Evolutionary conservation across 495 filamentous ascomycete genomes (phyloP), one percentile per base, ranked within the genome.

Genomic region (Penicillium bialowiezense): DNA sequence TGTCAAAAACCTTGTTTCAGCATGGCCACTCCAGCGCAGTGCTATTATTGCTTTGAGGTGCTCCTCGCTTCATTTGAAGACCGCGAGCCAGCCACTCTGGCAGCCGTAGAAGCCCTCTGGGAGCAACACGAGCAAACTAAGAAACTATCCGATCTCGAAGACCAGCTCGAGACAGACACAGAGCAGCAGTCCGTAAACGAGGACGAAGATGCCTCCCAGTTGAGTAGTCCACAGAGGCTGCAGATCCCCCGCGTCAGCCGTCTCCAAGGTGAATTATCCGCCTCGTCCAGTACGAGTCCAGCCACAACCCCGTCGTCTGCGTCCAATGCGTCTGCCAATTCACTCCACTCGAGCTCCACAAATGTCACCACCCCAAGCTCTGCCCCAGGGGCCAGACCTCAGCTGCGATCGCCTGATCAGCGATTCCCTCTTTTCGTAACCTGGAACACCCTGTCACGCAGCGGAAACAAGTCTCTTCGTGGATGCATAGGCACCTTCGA

Each of bases 401-500:
- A 50, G 28, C 40, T 57, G 45, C 59, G 63, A 58, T 45, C 58
- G n/a, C 18, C 35, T 3, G 51, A 68, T 33, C 62, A 59, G 35
- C 56, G 54, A 33, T 68, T 73, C 49, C 93, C 93, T 5, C 75
- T 98, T 12, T 98, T 98, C 64, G 88, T 98, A 12, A 97, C 93
- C 0, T 98, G 95, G 93, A 95, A 96, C 66, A 88, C 80, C 1
- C 43, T 88, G 21, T 82, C 80, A 3, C 73, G 74, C 19, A 77
- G 78, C 48, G 81, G 79, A 13, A 65, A 77, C 46, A 85, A 82
- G 55, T 81, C 78, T 28, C 78, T 98, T 13, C 87, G 93, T 38
- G 93, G 93, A 24, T 98, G 93, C 76, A 98, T 98, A 59, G 93
- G 93, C 54, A 98, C 93, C 0, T 97, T 97, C 62, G 90, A 93